Base-by-base conservation (phyloP, 83 land plant genomes). In the Picea abies region DNA sequence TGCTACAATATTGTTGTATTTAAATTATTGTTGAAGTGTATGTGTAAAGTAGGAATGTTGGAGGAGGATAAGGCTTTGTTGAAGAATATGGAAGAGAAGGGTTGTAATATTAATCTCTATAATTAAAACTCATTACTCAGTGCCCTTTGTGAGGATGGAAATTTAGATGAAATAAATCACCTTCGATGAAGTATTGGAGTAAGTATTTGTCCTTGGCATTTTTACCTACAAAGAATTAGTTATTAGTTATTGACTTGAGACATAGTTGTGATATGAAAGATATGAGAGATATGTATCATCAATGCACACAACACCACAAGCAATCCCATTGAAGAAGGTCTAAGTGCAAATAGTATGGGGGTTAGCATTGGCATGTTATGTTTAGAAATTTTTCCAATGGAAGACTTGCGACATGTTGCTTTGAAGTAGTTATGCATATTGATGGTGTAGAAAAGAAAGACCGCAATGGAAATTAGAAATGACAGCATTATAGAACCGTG, bases 391-490 rank as follows among this genome's bases (percentile, higher is more conserved):
- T 41, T 49, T 72, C 56, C 4, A 72, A 10, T 72, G 3, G 25
- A 72, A 72, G 52, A 72, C 14, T 41, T 44, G 76, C 20, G 23
- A 25, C 17, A 41, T 41, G 56, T 25, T 72, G 3, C 3, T 72
- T 72, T 72, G 76, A 72, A 72, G 56, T 19, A n/a, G 76, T n/a
- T 39, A 7, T 72, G 56, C 10, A 72, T 72, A 20, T 72, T 72
- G 23, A 39, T 72, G 56, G n/a, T 20, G 16, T 22, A 20, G 52
- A 44, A n/a, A 72, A 72, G 56, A n/a, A 9, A 4, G 3, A n/a
- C 3, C 5, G 15, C 47, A 41, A 41, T 41, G 47, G 47, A 5
- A 41, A 41, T 41, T 0, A 41, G 5, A 41, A 35, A 35, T 35
- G 35, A 35, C 3, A 1, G 1, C 35, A 35, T 35, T 35, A 35